These are phyloP conservation scores for Phytophthora syringae DNA, from an alignment of 352 stramenopile species.

Conservation along the genomic window DNA sequence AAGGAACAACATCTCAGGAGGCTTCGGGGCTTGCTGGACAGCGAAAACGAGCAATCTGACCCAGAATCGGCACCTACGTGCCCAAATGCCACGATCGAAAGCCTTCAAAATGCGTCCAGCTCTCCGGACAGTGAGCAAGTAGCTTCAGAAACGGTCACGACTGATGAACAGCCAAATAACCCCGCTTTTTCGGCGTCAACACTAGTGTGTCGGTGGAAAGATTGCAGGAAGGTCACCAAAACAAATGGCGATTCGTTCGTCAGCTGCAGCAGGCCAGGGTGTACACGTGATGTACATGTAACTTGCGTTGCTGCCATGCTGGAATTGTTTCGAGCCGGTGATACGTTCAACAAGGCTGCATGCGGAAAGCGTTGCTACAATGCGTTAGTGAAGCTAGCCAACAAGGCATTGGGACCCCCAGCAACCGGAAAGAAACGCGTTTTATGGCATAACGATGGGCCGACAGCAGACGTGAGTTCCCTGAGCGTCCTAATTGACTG, in stretches of 20 bases:
- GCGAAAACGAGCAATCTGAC: background rate
- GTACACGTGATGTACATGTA: background rate
- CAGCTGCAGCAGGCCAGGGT: background rate
- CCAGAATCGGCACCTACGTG: background rate
- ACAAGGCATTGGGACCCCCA: background rate
- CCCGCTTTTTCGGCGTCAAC: no score
- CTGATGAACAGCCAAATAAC: no score
- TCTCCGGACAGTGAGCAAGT: no score
- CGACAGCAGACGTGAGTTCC: constrained; percentile 7
- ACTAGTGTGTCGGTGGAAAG: background rate
- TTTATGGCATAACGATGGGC: constrained; percentile 13
- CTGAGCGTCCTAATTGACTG: constrained; percentile 15
- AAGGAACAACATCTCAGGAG: no score
- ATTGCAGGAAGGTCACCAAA: background rate
- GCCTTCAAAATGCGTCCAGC: no score
- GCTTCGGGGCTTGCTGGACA: background rate
- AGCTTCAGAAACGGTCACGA: no score
- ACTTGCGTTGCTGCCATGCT: constrained; percentile 5
- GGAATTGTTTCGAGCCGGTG: background rate
- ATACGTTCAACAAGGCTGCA: constrained; percentile 2
- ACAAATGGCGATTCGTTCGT: background rate
- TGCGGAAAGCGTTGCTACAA: no score
- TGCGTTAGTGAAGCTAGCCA: constrained; percentile 1
- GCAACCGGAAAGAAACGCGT: constrained; percentile 3
- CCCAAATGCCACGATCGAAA: background rate